Base-by-base conservation (phyloP, 2,329 filamentous ascomycete genomes). In the Xylariaceae sp. region DNA sequence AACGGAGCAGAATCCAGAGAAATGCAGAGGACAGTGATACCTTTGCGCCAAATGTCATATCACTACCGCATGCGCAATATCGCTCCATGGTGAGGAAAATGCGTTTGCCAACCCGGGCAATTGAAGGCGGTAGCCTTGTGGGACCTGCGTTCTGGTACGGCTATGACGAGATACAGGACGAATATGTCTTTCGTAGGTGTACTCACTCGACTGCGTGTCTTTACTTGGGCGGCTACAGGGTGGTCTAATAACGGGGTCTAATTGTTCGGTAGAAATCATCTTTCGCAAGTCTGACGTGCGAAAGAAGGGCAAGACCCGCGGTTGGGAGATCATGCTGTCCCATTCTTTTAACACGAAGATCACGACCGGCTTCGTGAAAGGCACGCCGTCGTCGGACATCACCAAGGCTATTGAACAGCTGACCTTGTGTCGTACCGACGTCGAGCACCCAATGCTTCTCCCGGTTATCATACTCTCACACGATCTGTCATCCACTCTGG, bases 211-310 rank as follows among this genome's bases (percentile, higher is more conserved):
- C 19, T 8, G 22, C 12, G 36, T 6, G 19, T 15, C 9, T 10
- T 29, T 36, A 18, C 18, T 18, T 16, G 10, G 34, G 16, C 12
- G 8, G 39, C 26, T 18, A 15, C 10, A 13, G 12, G 32, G 21
- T n/a, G 18, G 15, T 41, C 15, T 39, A 12, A 15, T 16, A 8
- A 32, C 15, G 21, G 5, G 13, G 8, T 52, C 61, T 64, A 50
- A 64, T 44, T 16, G 21, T 47, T 37, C 8, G 6, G 2, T 53
- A 80, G 78, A 85, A 63, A 80, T 85, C 60, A 76, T 85, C 55
- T 83, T 81, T 64, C 79, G 83, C 60, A 85, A 85, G 68, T 83
- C 80, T n/a, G 82, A 85, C 63, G 82, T 85, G 32, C 79, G 80
- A 47, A 85, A 85, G 65, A 84, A 81, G 70, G 81, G 80, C 57